Percentiles rank a stretch among this genome's conserved stretches.
These are phyloP conservation scores for Phytophthora hibernalis DNA, from an alignment of 352 stramenopile species.

Conservation along the genomic window DNA sequence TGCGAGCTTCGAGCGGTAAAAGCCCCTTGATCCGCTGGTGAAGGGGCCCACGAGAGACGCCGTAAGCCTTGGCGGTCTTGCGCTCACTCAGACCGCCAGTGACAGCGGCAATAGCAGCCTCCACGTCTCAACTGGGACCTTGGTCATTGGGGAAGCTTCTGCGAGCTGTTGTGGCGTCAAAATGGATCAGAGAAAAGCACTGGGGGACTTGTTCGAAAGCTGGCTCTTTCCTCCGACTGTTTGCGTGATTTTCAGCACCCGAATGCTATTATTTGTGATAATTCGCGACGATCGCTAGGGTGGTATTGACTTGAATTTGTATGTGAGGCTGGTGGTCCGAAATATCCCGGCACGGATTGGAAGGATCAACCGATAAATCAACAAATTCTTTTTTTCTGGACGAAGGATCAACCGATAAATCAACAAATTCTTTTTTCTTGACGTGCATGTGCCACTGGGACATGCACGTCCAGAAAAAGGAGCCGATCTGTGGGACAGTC, in stretches of 20 bases:
- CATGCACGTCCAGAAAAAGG: too few species aligned
- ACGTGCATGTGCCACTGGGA: too few species aligned
- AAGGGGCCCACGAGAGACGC: conserved; percentile 2
- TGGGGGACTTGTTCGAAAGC: background rate
- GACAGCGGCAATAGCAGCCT: conserved; percentile 3
- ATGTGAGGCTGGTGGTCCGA: conserved; percentile 1
- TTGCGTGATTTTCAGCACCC: background rate
- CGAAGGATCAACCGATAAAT: too few species aligned
- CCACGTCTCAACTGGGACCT: background rate
- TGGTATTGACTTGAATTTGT: conserved; percentile 13
- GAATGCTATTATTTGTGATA: background rate
- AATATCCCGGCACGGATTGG: conserved; percentile 6
- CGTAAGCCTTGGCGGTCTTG: background rate
- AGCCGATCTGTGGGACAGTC: too few species aligned
- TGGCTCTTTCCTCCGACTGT: background rate
- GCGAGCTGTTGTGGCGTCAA: background rate
- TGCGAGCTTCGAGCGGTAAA: conserved; percentile 8
- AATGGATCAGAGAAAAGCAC: background rate
- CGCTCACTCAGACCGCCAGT: conserved; percentile 6
- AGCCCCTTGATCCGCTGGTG: background rate
- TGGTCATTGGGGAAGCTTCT: background rate
- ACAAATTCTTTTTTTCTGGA: too few species aligned
- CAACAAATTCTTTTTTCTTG: too few species aligned
- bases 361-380: too few species aligned
- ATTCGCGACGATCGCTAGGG: background rate